phyloP scores from a whole-genome alignment of 176 grass and related monocot genomes.

The Oryza glaberrima region DNA sequence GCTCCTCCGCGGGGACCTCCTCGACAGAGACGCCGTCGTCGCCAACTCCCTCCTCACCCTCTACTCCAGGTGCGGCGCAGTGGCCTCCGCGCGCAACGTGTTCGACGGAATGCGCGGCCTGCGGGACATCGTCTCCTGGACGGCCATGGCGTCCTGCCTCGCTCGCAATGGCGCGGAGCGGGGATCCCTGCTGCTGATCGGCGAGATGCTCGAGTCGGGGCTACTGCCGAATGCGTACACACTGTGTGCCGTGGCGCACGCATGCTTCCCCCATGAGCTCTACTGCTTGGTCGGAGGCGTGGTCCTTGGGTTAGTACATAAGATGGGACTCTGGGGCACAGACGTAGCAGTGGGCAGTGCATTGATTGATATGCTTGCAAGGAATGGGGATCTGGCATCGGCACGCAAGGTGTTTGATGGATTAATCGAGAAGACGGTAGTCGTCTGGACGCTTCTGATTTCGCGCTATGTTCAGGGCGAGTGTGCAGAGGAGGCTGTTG shows the following conservation, averaged over 20 bases:
- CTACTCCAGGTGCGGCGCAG: conserved; percentile 69
- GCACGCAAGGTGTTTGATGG: conserved; percentile 57
- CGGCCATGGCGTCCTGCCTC: conserved; percentile 59
- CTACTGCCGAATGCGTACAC: conserved; percentile 59
- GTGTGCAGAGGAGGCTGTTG: conserved; percentile 46
- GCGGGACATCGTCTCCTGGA: conserved; percentile 70
- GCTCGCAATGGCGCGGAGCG: conserved; percentile 45
- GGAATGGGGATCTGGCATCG: conserved; percentile 51
- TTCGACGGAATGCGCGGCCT: conserved; percentile 66
- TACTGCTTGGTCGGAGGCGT: conserved; percentile 1
- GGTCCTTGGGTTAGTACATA: conserved; percentile 48
- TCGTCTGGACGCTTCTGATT: conserved; percentile 80
- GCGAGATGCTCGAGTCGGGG: conserved; percentile 45
- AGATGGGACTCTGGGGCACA: conserved; percentile 58
- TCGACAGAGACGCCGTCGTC: conserved; percentile 43
- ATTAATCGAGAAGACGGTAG: conserved; percentile 56
- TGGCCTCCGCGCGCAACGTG: conserved; percentile 43
- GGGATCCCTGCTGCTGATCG: conserved; percentile 34
- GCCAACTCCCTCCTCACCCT: conserved; percentile 65
- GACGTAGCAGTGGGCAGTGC: conserved; percentile 58
- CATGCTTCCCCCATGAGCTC: conserved; percentile 43
- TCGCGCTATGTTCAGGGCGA: conserved; percentile 57
- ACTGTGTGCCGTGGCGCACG: conserved; percentile 37
- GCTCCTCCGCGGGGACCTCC: conserved; percentile 43
- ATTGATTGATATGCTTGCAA: conserved; percentile 81